phyloP scores from a whole-genome alignment of 495 filamentous ascomycete species.

The Achaetomiella virescens region DNA sequence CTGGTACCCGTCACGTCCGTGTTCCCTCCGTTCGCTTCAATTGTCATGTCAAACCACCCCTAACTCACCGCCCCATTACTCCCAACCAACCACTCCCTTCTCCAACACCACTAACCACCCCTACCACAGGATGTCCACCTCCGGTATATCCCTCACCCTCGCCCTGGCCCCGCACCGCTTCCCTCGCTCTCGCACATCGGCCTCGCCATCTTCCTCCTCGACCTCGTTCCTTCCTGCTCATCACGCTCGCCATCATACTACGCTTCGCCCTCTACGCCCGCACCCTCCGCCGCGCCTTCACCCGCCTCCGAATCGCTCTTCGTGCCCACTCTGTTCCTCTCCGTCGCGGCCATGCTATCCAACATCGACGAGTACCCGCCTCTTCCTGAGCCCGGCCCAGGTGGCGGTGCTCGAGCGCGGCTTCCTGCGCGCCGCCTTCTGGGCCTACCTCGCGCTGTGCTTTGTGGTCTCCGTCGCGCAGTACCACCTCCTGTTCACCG shows the following conservation, averaged over 20 bases:
- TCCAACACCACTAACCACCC: neutral
- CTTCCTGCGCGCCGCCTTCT: constrained; percentile 43
- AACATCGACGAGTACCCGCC: constrained; percentile 53
- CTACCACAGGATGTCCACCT: constrained; percentile 53
- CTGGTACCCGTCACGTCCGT: constrained; percentile 54
- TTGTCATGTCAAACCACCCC: neutral
- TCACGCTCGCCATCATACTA: constrained; percentile 46
- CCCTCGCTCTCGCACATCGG: constrained; percentile 53
- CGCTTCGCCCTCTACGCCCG: constrained; percentile 52
- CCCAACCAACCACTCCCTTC: too few relatives aligned
- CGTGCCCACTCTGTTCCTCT: constrained; percentile 62
- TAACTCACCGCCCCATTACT: too few relatives aligned
- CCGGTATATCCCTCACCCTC: constrained; percentile 57
- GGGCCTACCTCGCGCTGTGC: constrained; percentile 43
- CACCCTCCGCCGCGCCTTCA: constrained; percentile 49
- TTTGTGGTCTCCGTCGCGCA: constrained; percentile 42
- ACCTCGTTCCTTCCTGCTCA: constrained; percentile 53
- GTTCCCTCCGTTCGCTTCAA: neutral
- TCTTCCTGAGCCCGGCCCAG: constrained; percentile 34
- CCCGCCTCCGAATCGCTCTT: constrained; percentile 60
- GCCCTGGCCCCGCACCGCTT: constrained; percentile 53
- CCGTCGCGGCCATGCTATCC: constrained; percentile 55
- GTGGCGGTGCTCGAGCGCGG: constrained; percentile 32
- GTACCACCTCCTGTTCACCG: constrained; percentile 49
- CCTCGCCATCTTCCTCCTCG: constrained; percentile 54